A percentile compares a stretch with the other conserved stretches of the same genome.
Evolutionary conservation across 768 basidiomycete genomes (phyloP).

Genomic region (Pilatotrama ljubarskyi): DNA sequence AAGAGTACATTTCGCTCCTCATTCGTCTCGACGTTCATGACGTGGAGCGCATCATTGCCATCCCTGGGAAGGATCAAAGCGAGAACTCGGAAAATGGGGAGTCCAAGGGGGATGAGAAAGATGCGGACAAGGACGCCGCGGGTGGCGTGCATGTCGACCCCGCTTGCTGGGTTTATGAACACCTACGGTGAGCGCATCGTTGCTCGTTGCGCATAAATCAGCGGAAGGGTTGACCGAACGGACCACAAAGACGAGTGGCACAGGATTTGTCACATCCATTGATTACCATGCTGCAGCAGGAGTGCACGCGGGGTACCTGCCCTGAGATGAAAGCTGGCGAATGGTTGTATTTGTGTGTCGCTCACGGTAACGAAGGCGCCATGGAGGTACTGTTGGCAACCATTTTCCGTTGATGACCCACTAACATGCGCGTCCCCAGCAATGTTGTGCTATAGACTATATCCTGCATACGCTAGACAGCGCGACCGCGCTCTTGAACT

Average conservation of each 20-base stretch:
- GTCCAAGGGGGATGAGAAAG: constrained; percentile 26
- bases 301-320: constrained; percentile 84
- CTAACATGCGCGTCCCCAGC: constrained; percentile 40
- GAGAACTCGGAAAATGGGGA: constrained; percentile 28
- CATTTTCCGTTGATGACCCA: neutral
- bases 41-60: constrained; percentile 74
- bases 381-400: constrained; percentile 64
- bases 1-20: constrained; percentile 90
- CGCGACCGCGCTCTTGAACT: constrained; percentile 89
- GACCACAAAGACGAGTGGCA: constrained; percentile 66
- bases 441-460: constrained; percentile 98
- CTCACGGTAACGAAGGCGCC: constrained; percentile 84
- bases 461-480: constrained; percentile 91
- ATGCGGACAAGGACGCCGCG: constrained; percentile 36
- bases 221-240: neutral
- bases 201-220: neutral
- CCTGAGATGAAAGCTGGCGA: constrained; percentile 99
- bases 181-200: constrained; percentile 46
- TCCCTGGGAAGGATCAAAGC: constrained; percentile 54
- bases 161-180: constrained; percentile 83
- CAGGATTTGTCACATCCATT: constrained; percentile 86
- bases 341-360: constrained; percentile 96
- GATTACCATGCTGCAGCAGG: constrained; percentile 81
- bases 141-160: constrained; percentile 68
- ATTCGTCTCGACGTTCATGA: constrained; percentile 88